Evolutionary conservation across 768 basidiomycete species (phyloP).

Genomic region (Dacryopinax primogenitus): DNA sequence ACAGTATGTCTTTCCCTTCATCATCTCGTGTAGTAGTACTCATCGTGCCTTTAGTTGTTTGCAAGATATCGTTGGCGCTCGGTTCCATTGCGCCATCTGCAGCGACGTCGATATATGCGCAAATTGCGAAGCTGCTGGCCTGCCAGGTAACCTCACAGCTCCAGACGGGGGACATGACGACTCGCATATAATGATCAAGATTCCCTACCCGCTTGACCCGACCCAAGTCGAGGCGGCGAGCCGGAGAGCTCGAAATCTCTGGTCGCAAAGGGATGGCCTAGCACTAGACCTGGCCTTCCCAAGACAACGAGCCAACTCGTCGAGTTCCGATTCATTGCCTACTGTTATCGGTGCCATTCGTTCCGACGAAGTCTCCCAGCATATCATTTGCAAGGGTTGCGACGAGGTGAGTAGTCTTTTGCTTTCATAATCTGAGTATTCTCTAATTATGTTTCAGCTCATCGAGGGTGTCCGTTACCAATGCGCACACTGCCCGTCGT

Average conservation of each 20-base stretch:
- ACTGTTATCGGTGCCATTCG: background rate
- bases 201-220: conserved; percentile 68
- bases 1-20: conserved; percentile 44
- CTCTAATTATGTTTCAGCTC: conserved; percentile 31
- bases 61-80: conserved; percentile 79
- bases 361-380: conserved; percentile 29
- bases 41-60: conserved; percentile 45
- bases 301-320: background rate
- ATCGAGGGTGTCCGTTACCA: conserved; percentile 76
- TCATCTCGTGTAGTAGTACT: background rate
- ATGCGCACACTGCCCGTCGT: conserved; percentile 78
- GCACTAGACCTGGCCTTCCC: conserved; percentile 28
- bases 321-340: background rate
- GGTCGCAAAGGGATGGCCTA: conserved; percentile 64
- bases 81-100: conserved; percentile 87
- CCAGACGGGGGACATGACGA: conserved; percentile 66
- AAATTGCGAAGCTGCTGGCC: conserved; percentile 74
- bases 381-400: conserved; percentile 48
- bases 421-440: background rate
- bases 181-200: conserved; percentile 93
- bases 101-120: conserved; percentile 73
- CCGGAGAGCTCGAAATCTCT: conserved; percentile 56
- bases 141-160: conserved; percentile 70
- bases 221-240: conserved; percentile 66
- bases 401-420: conserved; percentile 34